A percentile compares a stretch with the other conserved stretches of the same genome.
phyloP scores from a whole-genome alignment of 148 eudicot species.

The Talinum fruticosum region DNA sequence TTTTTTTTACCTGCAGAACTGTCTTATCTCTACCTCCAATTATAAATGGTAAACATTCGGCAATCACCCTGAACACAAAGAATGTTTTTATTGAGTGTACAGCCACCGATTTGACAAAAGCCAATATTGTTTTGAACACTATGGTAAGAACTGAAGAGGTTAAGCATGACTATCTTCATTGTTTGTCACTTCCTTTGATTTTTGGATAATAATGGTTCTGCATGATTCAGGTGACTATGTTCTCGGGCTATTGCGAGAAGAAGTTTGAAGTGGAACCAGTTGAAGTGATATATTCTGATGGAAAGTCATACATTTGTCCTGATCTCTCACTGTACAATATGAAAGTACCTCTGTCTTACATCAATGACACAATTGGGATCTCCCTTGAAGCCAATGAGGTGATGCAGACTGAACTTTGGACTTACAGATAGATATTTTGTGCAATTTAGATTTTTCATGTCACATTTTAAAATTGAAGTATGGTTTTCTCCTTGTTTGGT shows the following conservation, averaged over 20 bases:
- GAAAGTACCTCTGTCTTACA: conserved; percentile 75
- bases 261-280: conserved; percentile 95
- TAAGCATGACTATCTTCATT: background rate
- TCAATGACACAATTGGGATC: conserved; percentile 68
- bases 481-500: background rate
- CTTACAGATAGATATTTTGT: background rate
- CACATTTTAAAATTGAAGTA: background rate
- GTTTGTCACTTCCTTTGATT: conserved; percentile 11
- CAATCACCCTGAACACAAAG: conserved; percentile 78
- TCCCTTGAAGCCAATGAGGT: conserved; percentile 78
- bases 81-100: conserved; percentile 97
- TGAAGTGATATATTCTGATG: conserved; percentile 72
- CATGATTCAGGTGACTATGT: conserved; percentile 77
- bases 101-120: conserved; percentile 94
- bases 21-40: conserved; percentile 94
- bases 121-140: conserved; percentile 90
- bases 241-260: conserved; percentile 68
- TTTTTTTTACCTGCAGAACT: conserved; percentile 54
- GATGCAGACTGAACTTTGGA: conserved; percentile 9
- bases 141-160: conserved; percentile 41
- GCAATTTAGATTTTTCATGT: conserved; percentile 1
- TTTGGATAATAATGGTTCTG: conserved; percentile 18
- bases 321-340: conserved; percentile 70
- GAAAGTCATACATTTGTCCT: conserved; percentile 61
- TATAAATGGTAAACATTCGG: conserved; percentile 93